Conservation (phyloP, 2,329 filamentous ascomycete species). For the Hortaea werneckii region DNA sequence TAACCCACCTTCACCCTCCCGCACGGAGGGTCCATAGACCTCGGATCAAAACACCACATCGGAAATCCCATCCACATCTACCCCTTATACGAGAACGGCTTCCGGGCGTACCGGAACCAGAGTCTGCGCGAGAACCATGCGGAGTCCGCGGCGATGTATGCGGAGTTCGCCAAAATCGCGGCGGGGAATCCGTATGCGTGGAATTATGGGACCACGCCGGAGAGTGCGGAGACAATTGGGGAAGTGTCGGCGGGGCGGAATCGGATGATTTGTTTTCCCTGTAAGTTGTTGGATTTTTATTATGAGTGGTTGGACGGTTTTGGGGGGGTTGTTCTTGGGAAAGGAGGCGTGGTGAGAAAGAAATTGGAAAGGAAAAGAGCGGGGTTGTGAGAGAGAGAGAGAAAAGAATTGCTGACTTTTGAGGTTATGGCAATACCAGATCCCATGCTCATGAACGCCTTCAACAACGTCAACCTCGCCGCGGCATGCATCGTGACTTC, state of each 20-base stretch:
- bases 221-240: conserved; percentile 43
- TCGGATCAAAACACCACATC: conserved; percentile 48
- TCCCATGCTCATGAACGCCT: conserved; percentile 60
- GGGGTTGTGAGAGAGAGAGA: background rate
- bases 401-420: background rate
- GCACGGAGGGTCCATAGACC: conserved; percentile 32
- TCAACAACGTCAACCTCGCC: conserved; percentile 58
- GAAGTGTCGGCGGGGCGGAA: conserved; percentile 44
- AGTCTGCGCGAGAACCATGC: conserved; percentile 44
- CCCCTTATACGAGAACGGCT: conserved; percentile 56
- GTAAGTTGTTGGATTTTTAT: too few relatives aligned
- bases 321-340: too few relatives aligned
- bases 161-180: conserved; percentile 49
- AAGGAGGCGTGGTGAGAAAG: too few relatives aligned
- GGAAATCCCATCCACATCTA: conserved; percentile 58
- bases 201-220: conserved; percentile 41
- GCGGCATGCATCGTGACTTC: conserved; percentile 53
- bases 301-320: too few relatives aligned
- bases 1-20: background rate
- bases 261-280: conserved; percentile 59
- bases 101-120: conserved; percentile 48
- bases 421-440: conserved; percentile 33
- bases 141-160: conserved; percentile 52
- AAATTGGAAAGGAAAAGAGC: too few relatives aligned
- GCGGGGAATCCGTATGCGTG: conserved; percentile 46